These are phyloP conservation scores for Chrysanthemum seticuspe DNA, from an alignment of 129 eudicot genomes.

Conservation along the genomic window DNA sequence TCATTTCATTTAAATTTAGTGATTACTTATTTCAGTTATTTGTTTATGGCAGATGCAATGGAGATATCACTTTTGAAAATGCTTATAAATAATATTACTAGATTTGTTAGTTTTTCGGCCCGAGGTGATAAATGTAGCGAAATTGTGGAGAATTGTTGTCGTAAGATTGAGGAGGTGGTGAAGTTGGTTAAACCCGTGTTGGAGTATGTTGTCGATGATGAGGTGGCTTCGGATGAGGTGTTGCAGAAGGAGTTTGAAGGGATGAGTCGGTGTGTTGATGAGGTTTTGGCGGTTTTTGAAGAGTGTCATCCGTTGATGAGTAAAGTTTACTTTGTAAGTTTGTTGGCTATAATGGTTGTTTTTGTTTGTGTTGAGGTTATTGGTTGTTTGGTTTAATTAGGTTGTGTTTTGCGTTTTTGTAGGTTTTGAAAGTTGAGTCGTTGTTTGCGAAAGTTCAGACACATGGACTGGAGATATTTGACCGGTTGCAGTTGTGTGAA, in stretches of 20 bases:
- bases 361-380: neutral
- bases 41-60: conserved; percentile 54
- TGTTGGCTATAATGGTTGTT: neutral
- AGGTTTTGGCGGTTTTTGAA: conserved; percentile 63
- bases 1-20: neutral
- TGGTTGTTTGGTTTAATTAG: neutral
- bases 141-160: conserved; percentile 53
- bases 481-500: conserved; percentile 56
- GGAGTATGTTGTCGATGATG: conserved; percentile 54
- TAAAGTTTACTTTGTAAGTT: conserved; percentile 86
- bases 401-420: conserved; percentile 11
- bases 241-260: conserved; percentile 57
- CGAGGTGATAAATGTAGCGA: conserved; percentile 44
- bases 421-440: conserved; percentile 84
- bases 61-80: conserved; percentile 71
- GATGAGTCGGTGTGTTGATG: conserved; percentile 58
- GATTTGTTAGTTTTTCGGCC: conserved; percentile 49
- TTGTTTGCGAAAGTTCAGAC: conserved; percentile 46
- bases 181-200: conserved; percentile 74
- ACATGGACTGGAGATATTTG: conserved; percentile 56
- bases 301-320: conserved; percentile 75
- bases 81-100: conserved; percentile 61
- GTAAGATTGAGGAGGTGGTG: conserved; percentile 60
- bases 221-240: conserved; percentile 49
- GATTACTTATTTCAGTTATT: neutral